phyloP scores from a whole-genome alignment of 106 monocot genomes.

The Platanthera guangdongensis region DNA sequence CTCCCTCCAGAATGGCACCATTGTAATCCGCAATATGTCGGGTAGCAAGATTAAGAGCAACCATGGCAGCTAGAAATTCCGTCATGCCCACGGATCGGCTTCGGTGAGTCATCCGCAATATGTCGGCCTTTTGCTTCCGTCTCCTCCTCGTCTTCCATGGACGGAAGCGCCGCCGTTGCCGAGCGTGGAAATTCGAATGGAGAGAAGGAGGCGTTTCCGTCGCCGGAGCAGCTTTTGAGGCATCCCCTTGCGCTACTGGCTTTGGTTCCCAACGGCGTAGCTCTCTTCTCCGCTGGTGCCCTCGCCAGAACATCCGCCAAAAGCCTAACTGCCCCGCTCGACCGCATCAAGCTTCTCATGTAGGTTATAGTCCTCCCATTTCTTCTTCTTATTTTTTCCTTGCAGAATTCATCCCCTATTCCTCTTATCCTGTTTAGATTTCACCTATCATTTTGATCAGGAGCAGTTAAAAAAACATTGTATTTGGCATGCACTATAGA shows the following conservation, averaged over 20 bases:
- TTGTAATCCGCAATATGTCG: too few relatives aligned
- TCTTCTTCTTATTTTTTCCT: background rate
- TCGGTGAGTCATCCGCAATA: too few relatives aligned
- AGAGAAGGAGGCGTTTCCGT: slow-evolving; percentile 10
- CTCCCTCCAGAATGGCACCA: too few relatives aligned
- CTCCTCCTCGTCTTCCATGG: background rate
- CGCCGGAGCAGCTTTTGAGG: slow-evolving; percentile 35
- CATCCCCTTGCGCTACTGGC: slow-evolving; percentile 80
- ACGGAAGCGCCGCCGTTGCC: background rate
- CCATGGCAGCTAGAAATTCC: too few relatives aligned
- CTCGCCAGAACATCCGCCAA: slow-evolving; percentile 70
- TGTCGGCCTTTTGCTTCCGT: slow-evolving; percentile 10
- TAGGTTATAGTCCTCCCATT: slow-evolving; percentile 24
- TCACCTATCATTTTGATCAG: background rate
- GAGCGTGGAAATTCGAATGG: background rate
- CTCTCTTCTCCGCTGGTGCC: slow-evolving; percentile 81
- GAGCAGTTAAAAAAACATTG: too few relatives aligned
- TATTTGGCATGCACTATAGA: too few relatives aligned
- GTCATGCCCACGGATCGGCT: too few relatives aligned
- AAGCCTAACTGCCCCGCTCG: slow-evolving; percentile 86
- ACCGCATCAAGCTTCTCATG: slow-evolving; percentile 95
- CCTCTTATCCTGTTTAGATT: background rate
- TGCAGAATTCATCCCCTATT: background rate
- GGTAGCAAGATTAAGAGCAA: too few relatives aligned
- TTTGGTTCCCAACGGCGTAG: slow-evolving; percentile 47